Conservation (phyloP, 257 asterid genomes). For the Misopates orontium region DNA sequence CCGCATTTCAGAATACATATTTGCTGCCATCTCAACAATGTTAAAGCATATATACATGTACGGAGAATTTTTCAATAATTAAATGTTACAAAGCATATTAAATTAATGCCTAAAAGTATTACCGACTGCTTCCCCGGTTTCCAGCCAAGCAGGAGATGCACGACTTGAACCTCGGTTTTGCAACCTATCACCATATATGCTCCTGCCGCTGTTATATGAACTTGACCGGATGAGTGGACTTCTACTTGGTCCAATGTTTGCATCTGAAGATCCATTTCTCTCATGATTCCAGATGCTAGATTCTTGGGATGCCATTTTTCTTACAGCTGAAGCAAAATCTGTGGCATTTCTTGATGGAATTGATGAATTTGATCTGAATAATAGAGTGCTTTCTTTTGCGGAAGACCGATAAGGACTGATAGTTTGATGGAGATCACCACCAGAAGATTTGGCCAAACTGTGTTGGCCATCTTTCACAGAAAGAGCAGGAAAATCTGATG, state of each 20-base stretch:
- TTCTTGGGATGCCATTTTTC: constrained; percentile 77
- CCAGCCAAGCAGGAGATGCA: constrained; percentile 70
- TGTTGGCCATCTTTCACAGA: constrained; percentile 56
- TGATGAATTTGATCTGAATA: constrained; percentile 57
- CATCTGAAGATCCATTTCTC: constrained; percentile 52
- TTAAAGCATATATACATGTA: constrained; percentile 44
- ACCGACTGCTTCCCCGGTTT: constrained; percentile 84
- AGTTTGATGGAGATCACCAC: constrained; percentile 51
- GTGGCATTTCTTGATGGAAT: constrained; percentile 61
- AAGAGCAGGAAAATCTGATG: constrained; percentile 93
- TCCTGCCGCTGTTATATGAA: constrained; percentile 55
- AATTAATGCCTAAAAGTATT: constrained; percentile 41
- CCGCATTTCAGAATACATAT: constrained; percentile 89
- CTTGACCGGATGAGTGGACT: constrained; percentile 60
- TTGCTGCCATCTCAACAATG: constrained; percentile 71
- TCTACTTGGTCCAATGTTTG: constrained; percentile 80
- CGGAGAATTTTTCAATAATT: constrained; percentile 23
- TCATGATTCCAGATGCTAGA: constrained; percentile 75
- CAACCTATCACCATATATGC: constrained; percentile 49
- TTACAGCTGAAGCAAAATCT: constrained; percentile 79
- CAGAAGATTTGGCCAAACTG: constrained; percentile 46
- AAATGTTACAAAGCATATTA: constrained; percentile 29
- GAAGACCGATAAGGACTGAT: constrained; percentile 45
- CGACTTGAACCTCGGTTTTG: constrained; percentile 64
- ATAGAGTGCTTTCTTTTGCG: constrained; percentile 44